phyloP scores from a whole-genome alignment of 2,329 filamentous ascomycete species.

The Pseudopyricularia javanii region DNA sequence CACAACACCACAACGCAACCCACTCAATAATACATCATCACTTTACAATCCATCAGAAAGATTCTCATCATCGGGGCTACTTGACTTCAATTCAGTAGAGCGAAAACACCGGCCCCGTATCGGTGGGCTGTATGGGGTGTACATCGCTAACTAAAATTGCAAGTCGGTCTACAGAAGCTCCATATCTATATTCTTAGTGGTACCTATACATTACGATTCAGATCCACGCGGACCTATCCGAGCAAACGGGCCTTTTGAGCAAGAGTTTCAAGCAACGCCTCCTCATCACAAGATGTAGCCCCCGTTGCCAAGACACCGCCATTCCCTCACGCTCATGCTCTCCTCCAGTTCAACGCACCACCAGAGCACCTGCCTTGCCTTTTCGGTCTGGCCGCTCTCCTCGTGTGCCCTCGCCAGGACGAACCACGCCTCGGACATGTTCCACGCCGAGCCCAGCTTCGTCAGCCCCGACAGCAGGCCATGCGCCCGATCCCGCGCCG shows the following conservation, averaged over 20 bases:
- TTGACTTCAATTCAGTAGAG: too few species aligned
- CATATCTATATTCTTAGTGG: neutral
- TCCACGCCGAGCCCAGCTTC: slow-evolving; percentile 79
- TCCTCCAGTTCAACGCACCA: slow-evolving; percentile 97
- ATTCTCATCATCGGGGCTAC: too few species aligned
- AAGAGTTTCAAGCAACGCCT: neutral
- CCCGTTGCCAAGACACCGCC: slow-evolving; percentile 57
- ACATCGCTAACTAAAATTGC: too few species aligned
- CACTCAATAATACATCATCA: too few species aligned
- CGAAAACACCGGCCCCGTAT: too few species aligned
- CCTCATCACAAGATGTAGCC: slow-evolving; percentile 47
- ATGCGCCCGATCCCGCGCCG: slow-evolving; percentile 80
- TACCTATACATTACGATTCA: neutral
- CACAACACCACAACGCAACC: too few species aligned
- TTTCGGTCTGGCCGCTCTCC: slow-evolving; percentile 70
- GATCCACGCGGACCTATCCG: neutral
- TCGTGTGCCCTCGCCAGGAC: slow-evolving; percentile 79
- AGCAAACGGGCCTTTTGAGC: neutral
- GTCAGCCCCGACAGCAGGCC: slow-evolving; percentile 72
- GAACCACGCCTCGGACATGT: slow-evolving; percentile 88
- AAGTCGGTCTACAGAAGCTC: too few species aligned
- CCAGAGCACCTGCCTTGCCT: slow-evolving; percentile 88
- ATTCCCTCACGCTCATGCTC: slow-evolving; percentile 63
- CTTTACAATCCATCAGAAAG: too few species aligned
- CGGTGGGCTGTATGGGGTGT: too few species aligned